These are phyloP conservation scores for Pharnaceum exiguum DNA, from an alignment of 148 eudicot species.

Conservation along the genomic window DNA sequence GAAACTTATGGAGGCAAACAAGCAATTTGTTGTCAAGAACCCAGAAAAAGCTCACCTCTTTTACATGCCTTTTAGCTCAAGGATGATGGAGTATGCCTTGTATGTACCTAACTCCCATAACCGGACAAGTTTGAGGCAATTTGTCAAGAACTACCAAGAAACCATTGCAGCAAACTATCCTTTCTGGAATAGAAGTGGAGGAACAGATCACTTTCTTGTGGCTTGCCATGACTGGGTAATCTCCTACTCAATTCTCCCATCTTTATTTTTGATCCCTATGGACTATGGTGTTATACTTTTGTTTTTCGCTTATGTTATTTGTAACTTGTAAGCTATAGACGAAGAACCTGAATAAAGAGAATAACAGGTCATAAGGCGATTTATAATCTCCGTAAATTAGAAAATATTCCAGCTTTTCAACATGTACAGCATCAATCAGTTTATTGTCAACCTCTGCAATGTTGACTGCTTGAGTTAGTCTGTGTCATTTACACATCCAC, in stretches of 20 bases:
- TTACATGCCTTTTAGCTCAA: conserved; percentile 87
- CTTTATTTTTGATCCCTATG: neutral
- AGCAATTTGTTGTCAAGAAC: conserved; percentile 52
- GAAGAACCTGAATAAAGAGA: too few species aligned
- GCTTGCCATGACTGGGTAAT: conserved; percentile 97
- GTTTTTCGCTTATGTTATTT: neutral
- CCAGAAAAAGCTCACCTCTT: conserved; percentile 77
- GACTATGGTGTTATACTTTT: too few species aligned
- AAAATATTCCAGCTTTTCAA: too few species aligned
- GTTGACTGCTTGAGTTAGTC: too few species aligned
- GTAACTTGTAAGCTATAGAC: too few species aligned
- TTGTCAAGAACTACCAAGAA: conserved; percentile 56
- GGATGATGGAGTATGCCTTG: conserved; percentile 53
- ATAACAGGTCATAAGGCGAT: neutral
- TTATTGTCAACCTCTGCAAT: too few species aligned
- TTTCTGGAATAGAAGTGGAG: conserved; percentile 87
- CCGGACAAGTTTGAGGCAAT: conserved; percentile 48
- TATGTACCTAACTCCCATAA: conserved; percentile 62
- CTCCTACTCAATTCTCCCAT: neutral
- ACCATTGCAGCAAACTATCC: conserved; percentile 66
- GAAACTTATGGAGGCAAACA: conserved; percentile 84
- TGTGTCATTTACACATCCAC: too few species aligned
- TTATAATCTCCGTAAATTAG: too few species aligned
- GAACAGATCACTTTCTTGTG: conserved; percentile 85
- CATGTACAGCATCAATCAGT: too few species aligned